Conservation (phyloP, 208 protist species). For the Trypanosoma lewisi region DNA sequence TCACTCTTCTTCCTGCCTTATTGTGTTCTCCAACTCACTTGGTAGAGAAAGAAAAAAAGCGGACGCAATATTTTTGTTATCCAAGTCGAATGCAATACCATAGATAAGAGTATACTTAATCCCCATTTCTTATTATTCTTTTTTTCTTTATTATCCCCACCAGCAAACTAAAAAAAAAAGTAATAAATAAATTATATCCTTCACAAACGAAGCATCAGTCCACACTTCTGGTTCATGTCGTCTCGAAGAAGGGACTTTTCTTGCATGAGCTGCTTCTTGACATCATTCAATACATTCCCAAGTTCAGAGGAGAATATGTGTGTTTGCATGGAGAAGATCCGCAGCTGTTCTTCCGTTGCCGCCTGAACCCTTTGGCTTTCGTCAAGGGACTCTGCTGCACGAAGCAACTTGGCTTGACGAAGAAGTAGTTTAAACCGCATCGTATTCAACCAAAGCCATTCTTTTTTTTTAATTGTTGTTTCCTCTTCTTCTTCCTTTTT, state of each 20-base stretch:
- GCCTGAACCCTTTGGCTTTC: slow-evolving; percentile 9
- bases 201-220: slow-evolving; percentile 26
- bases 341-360: slow-evolving; percentile 20
- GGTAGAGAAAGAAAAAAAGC: too few species aligned
- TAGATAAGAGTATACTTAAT: too few species aligned
- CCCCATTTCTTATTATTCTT: too few species aligned
- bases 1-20: too few species aligned
- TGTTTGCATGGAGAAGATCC: slow-evolving; percentile 1
- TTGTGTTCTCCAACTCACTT: too few species aligned
- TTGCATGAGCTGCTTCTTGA: slow-evolving; percentile 1
- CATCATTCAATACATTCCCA: slow-evolving; percentile 14
- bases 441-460: slow-evolving; percentile 22
- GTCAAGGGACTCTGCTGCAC: slow-evolving; percentile 11
- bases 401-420: slow-evolving; percentile 22
- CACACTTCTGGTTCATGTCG: slow-evolving; percentile 6
- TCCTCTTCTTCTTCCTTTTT: too few species aligned
- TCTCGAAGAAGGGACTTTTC: slow-evolving; percentile 18
- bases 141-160: too few species aligned
- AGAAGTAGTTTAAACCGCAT: slow-evolving; percentile 26
- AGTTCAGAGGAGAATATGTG: background rate
- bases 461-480: background rate
- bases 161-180: slow-evolving; percentile 21
- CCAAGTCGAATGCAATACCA: too few species aligned
- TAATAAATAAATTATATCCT: too few species aligned
- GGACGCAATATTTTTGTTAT: too few species aligned